phyloP scores from a whole-genome alignment of 768 basidiomycete species.

The Lactarius quietus region DNA sequence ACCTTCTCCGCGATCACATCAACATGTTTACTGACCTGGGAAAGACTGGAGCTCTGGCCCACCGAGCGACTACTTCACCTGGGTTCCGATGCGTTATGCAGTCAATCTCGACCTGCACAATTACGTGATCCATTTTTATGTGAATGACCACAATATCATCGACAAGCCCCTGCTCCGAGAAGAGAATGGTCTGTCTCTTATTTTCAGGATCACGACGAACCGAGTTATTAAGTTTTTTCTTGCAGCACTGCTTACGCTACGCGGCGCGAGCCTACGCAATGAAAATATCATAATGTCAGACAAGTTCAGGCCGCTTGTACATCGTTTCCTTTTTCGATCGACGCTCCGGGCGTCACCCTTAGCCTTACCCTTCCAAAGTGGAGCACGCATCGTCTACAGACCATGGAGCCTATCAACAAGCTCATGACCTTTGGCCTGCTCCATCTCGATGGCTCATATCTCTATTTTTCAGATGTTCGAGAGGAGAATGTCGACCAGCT shows the following conservation, averaged over 20 bases:
- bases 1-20: slow-evolving; percentile 86
- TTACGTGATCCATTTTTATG: slow-evolving; percentile 74
- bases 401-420: slow-evolving; percentile 53
- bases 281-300: slow-evolving; percentile 61
- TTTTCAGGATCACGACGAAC: not conserved
- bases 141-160: slow-evolving; percentile 96
- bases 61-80: slow-evolving; percentile 73
- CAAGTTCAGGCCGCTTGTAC: slow-evolving; percentile 70
- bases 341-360: slow-evolving; percentile 54
- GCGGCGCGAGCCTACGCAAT: slow-evolving; percentile 53
- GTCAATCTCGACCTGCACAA: slow-evolving; percentile 70
- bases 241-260: slow-evolving; percentile 67
- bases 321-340: slow-evolving; percentile 59
- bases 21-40: slow-evolving; percentile 93
- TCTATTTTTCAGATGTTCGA: slow-evolving; percentile 62
- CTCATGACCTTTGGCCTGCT: slow-evolving; percentile 59
- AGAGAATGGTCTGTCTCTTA: slow-evolving; percentile 66
- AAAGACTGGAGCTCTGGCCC: slow-evolving; percentile 87
- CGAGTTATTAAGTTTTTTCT: not conserved
- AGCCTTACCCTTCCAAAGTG: slow-evolving; percentile 77
- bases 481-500: slow-evolving; percentile 78
- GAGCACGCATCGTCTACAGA: slow-evolving; percentile 79
- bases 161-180: slow-evolving; percentile 77
- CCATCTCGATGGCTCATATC: slow-evolving; percentile 64
- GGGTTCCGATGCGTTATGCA: slow-evolving; percentile 77